phyloP scores from a whole-genome alignment of 2,329 filamentous ascomycete species.

The Fusarium transvaalense region DNA sequence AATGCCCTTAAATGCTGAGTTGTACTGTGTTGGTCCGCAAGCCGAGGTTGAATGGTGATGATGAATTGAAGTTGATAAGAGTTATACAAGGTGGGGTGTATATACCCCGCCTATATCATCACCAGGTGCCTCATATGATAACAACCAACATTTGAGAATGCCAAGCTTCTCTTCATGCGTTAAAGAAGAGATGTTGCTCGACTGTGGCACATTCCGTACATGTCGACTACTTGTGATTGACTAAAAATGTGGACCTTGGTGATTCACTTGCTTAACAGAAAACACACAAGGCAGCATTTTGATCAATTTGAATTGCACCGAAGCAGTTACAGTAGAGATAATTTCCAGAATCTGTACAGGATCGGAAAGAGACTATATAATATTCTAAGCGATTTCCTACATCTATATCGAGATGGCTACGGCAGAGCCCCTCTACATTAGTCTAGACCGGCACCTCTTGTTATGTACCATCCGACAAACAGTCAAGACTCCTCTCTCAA shows the following conservation, averaged over 20 bases:
- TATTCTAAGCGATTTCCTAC: conserved; percentile 15
- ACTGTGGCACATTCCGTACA: too few relatives aligned
- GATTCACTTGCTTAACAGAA: background rate
- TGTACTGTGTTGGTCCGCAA: background rate
- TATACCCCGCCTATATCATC: conserved; percentile 41
- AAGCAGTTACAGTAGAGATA: background rate
- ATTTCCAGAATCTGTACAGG: background rate
- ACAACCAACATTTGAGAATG: background rate
- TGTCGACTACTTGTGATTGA: background rate
- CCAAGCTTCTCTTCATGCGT: background rate
- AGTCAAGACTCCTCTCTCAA: conserved; percentile 1
- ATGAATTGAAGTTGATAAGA: conserved; percentile 25
- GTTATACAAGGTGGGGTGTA: conserved; percentile 39
- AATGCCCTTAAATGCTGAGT: background rate
- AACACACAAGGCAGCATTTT: background rate
- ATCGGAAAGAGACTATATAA: background rate
- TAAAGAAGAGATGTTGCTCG: background rate
- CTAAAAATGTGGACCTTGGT: background rate
- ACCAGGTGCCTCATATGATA: conserved; percentile 23
- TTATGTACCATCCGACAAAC: background rate
- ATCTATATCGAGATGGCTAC: conserved; percentile 14
- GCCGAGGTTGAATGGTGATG: conserved; percentile 28
- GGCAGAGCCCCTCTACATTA: conserved; percentile 23
- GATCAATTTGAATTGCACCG: too few relatives aligned
- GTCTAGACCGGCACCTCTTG: conserved; percentile 12